A percentile compares a stretch with the other conserved stretches of the same genome.
Evolutionary conservation across 1,284 basidiomycete genomes (phyloP).

Genomic region (Pisolithus thermaeus): DNA sequence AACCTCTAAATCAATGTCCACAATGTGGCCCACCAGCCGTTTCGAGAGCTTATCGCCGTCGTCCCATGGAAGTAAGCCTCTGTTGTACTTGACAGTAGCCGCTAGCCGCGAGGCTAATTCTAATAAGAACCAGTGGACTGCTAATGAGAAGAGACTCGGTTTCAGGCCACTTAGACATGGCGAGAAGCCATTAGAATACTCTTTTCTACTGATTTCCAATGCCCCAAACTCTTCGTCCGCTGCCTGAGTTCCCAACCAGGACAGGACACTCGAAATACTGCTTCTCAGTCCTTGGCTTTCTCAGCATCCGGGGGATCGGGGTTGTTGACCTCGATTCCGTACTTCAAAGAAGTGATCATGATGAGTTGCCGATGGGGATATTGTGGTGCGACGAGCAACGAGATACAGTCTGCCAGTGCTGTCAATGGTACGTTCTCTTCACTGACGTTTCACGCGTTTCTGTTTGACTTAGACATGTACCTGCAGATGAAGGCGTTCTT

Average conservation of each 20-base stretch:
- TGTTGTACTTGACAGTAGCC: conserved; percentile 19
- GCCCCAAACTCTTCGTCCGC: conserved; percentile 28
- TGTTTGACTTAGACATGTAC: too few species aligned
- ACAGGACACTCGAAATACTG: conserved; percentile 35
- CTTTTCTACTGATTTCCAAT: conserved; percentile 32
- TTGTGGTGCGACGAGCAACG: too few species aligned
- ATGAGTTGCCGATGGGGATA: too few species aligned
- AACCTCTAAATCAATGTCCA: conserved; percentile 48
- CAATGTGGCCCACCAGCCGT: conserved; percentile 45
- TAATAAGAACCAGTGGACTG: conserved; percentile 55
- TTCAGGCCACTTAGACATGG: conserved; percentile 33
- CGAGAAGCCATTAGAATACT: conserved; percentile 37
- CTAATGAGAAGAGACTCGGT: conserved; percentile 35
- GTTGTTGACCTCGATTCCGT: conserved; percentile 5
- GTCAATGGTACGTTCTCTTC: too few species aligned
- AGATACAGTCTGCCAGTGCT: too few species aligned
- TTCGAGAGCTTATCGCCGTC: conserved; percentile 20
- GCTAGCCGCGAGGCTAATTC: conserved; percentile 47
- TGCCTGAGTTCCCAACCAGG: conserved; percentile 34
- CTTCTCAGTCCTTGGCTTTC: conserved; percentile 33
- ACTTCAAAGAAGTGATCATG: too few species aligned
- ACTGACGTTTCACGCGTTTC: too few species aligned
- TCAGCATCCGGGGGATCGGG: conserved; percentile 15
- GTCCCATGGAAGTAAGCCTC: conserved; percentile 25
- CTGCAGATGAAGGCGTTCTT: conserved; percentile 56